Conservation (phyloP, 2,329 filamentous ascomycete genomes). For the Sporothrix humicola region DNA sequence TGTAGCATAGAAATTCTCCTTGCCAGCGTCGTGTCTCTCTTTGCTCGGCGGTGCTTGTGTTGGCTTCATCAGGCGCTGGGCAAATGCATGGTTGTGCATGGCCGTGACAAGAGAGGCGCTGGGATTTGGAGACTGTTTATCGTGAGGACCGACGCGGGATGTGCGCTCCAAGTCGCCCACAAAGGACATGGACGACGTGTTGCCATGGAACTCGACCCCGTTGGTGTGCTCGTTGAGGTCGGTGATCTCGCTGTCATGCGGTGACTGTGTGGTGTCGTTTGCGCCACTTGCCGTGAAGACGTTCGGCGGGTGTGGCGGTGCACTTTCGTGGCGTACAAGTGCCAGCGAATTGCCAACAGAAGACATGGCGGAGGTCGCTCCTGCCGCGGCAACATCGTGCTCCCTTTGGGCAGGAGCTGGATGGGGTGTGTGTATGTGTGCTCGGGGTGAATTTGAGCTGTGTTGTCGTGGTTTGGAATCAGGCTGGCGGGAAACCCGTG, state of each 20-base stretch:
- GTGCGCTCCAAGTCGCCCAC: neutral
- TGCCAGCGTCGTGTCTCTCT: neutral
- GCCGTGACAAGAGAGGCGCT: neutral
- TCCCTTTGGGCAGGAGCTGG: neutral
- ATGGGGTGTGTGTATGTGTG: neutral
- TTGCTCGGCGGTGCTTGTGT: neutral
- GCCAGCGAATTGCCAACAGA: neutral
- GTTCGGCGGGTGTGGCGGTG: neutral
- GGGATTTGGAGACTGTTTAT: conserved; percentile 1
- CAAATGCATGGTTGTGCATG: neutral
- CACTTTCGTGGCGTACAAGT: neutral
- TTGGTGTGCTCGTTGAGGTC: conserved; percentile 9
- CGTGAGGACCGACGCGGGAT: neutral
- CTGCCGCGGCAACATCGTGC: neutral
- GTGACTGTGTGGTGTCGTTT: neutral
- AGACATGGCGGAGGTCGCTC: neutral
- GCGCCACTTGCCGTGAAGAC: neutral
- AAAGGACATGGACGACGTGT: neutral
- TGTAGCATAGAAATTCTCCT: neutral
- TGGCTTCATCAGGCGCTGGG: neutral
- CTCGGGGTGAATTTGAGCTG: neutral
- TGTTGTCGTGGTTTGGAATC: neutral
- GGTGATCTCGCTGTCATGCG: neutral
- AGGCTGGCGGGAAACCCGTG: neutral
- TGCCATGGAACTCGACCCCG: neutral